Percentiles rank a stretch among this genome's conserved stretches.
phyloP scores from a whole-genome alignment of 306 rosid genomes.

The Betula pendula region DNA sequence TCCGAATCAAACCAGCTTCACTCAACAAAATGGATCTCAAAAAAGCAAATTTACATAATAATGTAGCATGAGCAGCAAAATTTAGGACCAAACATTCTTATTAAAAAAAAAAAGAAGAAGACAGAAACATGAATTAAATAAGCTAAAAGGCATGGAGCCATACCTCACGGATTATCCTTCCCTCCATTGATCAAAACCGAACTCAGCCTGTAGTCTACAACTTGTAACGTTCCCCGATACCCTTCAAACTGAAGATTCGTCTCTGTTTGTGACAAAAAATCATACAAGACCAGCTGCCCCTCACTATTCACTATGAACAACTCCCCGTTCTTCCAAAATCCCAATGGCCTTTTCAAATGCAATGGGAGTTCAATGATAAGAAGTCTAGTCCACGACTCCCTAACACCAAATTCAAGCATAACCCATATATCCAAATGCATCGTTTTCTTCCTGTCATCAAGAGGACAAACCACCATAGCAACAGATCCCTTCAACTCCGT shows the following conservation, averaged over 20 bases:
- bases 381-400: neutral
- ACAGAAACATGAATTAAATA: no score
- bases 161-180: no score
- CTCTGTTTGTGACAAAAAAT: neutral
- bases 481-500: neutral
- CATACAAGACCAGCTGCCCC: neutral
- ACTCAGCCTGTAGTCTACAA: no score
- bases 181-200: no score
- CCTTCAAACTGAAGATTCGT: neutral
- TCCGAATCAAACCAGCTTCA: no score
- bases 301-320: neutral
- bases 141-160: no score
- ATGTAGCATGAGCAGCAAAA: no score
- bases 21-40: no score
- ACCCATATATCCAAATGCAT: neutral
- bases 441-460: neutral
- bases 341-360: neutral
- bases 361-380: neutral
- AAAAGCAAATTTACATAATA: no score
- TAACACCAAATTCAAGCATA: neutral
- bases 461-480: neutral
- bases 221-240: neutral
- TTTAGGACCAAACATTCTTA: no score
- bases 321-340: slow-evolving; percentile 5
- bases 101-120: no score